phyloP scores from a whole-genome alignment of 2,329 filamentous ascomycete genomes.

The Cladosporium austrohemisphaericum region DNA sequence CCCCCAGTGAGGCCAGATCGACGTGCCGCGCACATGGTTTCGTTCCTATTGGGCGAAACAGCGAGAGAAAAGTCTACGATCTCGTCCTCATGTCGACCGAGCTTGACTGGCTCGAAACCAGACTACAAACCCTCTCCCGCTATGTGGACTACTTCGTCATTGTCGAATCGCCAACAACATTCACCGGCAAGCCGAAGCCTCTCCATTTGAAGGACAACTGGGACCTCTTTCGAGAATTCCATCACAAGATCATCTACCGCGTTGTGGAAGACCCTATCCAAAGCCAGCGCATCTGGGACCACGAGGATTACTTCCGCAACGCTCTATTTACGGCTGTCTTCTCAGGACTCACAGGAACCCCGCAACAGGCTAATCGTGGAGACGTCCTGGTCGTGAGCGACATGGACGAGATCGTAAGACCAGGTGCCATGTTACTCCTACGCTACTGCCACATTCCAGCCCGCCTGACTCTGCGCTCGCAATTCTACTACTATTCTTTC shows the following conservation, averaged over 20 bases:
- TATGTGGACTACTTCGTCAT: slow-evolving; percentile 17
- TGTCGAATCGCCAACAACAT: slow-evolving; percentile 11
- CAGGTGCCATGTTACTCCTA: slow-evolving; percentile 2
- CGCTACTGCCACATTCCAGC: slow-evolving; percentile 7
- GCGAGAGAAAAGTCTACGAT: slow-evolving; percentile 53
- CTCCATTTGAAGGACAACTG: slow-evolving; percentile 14
- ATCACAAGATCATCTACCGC: slow-evolving; percentile 15
- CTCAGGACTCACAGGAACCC: slow-evolving; percentile 42
- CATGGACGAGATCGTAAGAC: slow-evolving; percentile 14
- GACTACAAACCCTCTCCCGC: slow-evolving; percentile 43
- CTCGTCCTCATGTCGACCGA: slow-evolving; percentile 61
- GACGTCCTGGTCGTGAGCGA: slow-evolving; percentile 15
- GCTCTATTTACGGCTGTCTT: slow-evolving; percentile 51
- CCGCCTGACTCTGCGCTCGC: background rate
- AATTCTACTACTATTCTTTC: slow-evolving; percentile 16
- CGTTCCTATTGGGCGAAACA: background rate
- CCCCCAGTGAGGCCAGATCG: background rate
- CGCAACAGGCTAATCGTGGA: slow-evolving; percentile 35
- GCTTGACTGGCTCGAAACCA: slow-evolving; percentile 63
- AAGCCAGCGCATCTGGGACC: slow-evolving; percentile 14
- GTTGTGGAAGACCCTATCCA: slow-evolving; percentile 7
- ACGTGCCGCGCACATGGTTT: background rate
- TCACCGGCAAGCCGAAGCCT: slow-evolving; percentile 10
- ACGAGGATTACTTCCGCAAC: slow-evolving; percentile 14
- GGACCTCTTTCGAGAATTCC: slow-evolving; percentile 3